Percentiles rank a stretch among this genome's conserved stretches.
Evolutionary conservation across 208 protist species (phyloP).

Genomic region (Wallacemonas sp.): DNA sequence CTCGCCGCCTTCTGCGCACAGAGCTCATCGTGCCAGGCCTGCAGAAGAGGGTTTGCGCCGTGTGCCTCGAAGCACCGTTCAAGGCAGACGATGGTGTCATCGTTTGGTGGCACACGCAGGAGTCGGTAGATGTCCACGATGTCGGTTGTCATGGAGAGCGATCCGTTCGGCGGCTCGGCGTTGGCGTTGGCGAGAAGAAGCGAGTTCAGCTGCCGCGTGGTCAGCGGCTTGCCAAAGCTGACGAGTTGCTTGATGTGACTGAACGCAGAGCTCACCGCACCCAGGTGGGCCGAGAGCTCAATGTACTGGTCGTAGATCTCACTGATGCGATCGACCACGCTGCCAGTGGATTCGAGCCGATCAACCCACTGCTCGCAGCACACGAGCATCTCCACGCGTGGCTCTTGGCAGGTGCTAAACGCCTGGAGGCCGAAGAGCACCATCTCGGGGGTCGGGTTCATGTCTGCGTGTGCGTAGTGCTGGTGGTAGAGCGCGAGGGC

Average conservation of each 20-base stretch:
- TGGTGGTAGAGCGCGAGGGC: constrained; percentile 75
- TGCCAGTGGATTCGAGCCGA: constrained; percentile 72
- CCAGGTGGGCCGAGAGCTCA: constrained; percentile 73
- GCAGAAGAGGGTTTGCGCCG: constrained; percentile 38
- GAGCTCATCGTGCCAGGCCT: constrained; percentile 27
- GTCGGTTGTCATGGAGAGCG: constrained; percentile 62
- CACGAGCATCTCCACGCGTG: constrained; percentile 63
- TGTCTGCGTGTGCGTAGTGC: constrained; percentile 54
- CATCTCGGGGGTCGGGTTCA: constrained; percentile 89
- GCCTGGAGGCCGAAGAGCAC: constrained; percentile 75
- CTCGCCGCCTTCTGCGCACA: constrained; percentile 20
- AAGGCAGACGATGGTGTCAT: constrained; percentile 69
- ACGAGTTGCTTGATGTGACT: constrained; percentile 76
- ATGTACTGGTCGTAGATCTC: constrained; percentile 84
- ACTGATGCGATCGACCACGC: constrained; percentile 52
- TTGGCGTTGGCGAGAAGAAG: constrained; percentile 83
- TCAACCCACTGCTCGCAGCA: constrained; percentile 47
- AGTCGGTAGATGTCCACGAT: constrained; percentile 66
- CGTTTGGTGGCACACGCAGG: constrained; percentile 54
- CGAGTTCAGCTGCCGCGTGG: constrained; percentile 83
- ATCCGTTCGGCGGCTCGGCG: constrained; percentile 54
- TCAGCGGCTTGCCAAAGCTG: constrained; percentile 73
- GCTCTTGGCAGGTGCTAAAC: constrained; percentile 56
- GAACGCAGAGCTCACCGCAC: constrained; percentile 71
- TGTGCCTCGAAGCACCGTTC: constrained; percentile 45